Conservation (phyloP, 2,329 filamentous ascomycete genomes). For the Macroventuria anomochaeta region DNA sequence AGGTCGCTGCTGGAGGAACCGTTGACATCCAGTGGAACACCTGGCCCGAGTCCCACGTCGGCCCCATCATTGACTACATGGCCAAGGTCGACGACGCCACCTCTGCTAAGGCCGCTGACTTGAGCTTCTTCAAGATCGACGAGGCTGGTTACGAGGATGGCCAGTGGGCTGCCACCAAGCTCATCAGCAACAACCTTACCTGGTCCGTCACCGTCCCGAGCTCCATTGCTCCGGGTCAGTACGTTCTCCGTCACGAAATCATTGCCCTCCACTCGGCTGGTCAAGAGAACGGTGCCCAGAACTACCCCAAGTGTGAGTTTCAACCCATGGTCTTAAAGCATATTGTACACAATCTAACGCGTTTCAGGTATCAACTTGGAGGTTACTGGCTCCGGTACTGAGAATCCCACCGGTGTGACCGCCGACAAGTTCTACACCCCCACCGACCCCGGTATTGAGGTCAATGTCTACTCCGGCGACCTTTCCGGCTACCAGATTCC, state of each 20-base stretch:
- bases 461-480: conserved; percentile 63
- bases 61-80: conserved; percentile 69
- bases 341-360: not conserved
- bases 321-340: conserved; percentile 16
- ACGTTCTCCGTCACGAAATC: conserved; percentile 66
- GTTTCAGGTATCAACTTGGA: conserved; percentile 56
- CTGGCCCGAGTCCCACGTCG: conserved; percentile 71
- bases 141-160: conserved; percentile 60
- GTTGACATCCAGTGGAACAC: conserved; percentile 67
- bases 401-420: conserved; percentile 52
- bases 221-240: conserved; percentile 62
- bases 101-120: conserved; percentile 58
- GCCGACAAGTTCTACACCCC: conserved; percentile 63
- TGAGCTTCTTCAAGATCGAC: conserved; percentile 70
- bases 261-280: conserved; percentile 65
- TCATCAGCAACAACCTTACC: conserved; percentile 57
- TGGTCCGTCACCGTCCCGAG: conserved; percentile 60
- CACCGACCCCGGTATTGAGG: conserved; percentile 63
- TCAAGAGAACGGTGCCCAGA: conserved; percentile 52
- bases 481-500: conserved; percentile 57
- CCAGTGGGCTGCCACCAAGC: conserved; percentile 63
- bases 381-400: conserved; percentile 62
- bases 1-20: conserved; percentile 63
- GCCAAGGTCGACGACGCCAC: conserved; percentile 64
- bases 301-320: conserved; percentile 53